Percentiles rank a stretch among this genome's conserved stretches.
Conservation (phyloP, 2,329 filamentous ascomycete species). For the Allantophomopsis lycopodina region DNA sequence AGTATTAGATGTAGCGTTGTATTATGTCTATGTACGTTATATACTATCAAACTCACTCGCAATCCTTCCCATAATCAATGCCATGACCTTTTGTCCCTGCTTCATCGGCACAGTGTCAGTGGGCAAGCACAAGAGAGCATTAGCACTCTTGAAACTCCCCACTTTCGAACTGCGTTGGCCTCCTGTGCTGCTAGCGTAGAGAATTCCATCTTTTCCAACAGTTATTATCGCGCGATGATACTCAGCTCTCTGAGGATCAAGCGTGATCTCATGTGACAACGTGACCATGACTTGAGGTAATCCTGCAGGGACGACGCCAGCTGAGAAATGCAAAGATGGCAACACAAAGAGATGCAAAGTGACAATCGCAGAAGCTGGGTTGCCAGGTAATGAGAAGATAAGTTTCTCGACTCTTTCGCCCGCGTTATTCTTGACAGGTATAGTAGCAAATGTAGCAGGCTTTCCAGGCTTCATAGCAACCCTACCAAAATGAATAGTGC, state of each 20-base stretch:
- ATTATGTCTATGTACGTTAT: background rate
- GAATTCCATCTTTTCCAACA: conserved; percentile 45
- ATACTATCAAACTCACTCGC: conserved; percentile 4
- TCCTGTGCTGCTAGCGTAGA: conserved; percentile 54
- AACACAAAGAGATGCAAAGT: conserved; percentile 92
- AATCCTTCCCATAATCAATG: conserved; percentile 56
- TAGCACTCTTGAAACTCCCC: conserved; percentile 77
- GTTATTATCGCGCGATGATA: conserved; percentile 78
- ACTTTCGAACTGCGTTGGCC: conserved; percentile 82
- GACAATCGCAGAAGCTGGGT: conserved; percentile 85
- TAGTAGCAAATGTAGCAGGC: conserved; percentile 89
- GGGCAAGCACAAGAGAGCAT: conserved; percentile 70
- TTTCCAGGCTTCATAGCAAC: conserved; percentile 98
- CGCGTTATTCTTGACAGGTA: conserved; percentile 49
- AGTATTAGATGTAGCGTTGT: background rate
- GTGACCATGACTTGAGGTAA: conserved; percentile 59
- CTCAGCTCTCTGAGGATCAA: conserved; percentile 68
- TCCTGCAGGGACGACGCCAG: conserved; percentile 54
- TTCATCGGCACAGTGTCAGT: conserved; percentile 46
- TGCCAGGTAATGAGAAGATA: conserved; percentile 85
- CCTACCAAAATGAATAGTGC: conserved; percentile 90
- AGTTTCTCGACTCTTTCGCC: conserved; percentile 49
- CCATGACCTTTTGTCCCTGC: conserved; percentile 61
- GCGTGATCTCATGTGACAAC: conserved; percentile 56
- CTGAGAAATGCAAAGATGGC: conserved; percentile 66